phyloP scores from a whole-genome alignment of 768 basidiomycete genomes.

The Lanmaoa pseudosensibilis region DNA sequence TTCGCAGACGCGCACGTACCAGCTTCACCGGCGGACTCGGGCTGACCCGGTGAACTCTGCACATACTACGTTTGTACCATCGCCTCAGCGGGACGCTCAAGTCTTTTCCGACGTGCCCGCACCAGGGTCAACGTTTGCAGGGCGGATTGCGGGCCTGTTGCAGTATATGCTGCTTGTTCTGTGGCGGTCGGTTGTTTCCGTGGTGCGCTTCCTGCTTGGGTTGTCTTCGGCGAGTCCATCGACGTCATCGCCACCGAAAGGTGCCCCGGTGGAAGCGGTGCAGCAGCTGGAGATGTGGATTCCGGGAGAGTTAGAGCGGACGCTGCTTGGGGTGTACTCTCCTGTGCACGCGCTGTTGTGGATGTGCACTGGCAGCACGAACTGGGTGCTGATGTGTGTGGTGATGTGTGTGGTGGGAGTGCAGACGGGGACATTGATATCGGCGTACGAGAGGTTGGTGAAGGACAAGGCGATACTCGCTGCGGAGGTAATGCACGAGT shows the following conservation, averaged over 20 bases:
- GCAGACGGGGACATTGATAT: slow-evolving; percentile 48
- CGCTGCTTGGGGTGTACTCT: slow-evolving; percentile 74
- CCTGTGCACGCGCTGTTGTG: slow-evolving; percentile 75
- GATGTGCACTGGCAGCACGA: slow-evolving; percentile 66
- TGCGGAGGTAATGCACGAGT: slow-evolving; percentile 81
- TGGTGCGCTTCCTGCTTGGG: slow-evolving; percentile 68
- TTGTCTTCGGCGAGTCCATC: slow-evolving; percentile 48
- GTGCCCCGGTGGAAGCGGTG: slow-evolving; percentile 50
- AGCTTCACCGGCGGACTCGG: slow-evolving; percentile 53
- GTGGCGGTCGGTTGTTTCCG: slow-evolving; percentile 55
- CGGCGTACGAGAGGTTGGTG: slow-evolving; percentile 57
- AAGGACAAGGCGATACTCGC: slow-evolving; percentile 77
- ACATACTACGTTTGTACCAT: slow-evolving; percentile 65
- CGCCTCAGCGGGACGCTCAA: slow-evolving; percentile 27
- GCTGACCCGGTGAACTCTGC: slow-evolving; percentile 68
- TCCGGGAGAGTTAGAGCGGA: slow-evolving; percentile 69
- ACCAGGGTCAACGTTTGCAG: slow-evolving; percentile 43
- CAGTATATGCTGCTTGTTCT: slow-evolving; percentile 35
- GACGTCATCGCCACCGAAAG: slow-evolving; percentile 31
- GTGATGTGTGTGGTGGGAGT: slow-evolving; percentile 66
- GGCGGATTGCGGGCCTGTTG: slow-evolving; percentile 38
- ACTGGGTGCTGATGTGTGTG: slow-evolving; percentile 73
- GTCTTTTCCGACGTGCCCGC: slow-evolving; percentile 35
- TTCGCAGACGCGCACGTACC: slow-evolving; percentile 67
- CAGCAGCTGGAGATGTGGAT: slow-evolving; percentile 80